These are phyloP conservation scores for Candida koratica DNA, from an alignment of 805 yeast genomes.

Conservation along the genomic window DNA sequence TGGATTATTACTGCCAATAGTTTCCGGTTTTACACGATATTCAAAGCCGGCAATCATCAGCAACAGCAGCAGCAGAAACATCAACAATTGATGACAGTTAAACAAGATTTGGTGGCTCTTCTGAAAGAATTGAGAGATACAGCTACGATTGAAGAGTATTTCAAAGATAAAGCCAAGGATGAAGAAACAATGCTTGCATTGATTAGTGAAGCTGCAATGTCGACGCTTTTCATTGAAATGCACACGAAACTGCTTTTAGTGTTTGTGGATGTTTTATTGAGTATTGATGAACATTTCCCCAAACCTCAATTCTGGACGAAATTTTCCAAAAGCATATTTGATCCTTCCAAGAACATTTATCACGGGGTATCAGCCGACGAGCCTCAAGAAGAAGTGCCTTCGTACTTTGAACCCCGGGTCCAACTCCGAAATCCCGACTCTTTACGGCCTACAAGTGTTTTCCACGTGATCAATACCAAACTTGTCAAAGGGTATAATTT, in stretches of 20 bases:
- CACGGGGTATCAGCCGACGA: slow-evolving; percentile 10
- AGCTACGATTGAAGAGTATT: slow-evolving; percentile 9
- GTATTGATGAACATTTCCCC: slow-evolving; percentile 11
- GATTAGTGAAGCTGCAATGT: slow-evolving; percentile 23
- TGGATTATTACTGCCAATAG: slow-evolving; percentile 31
- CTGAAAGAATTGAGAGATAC: slow-evolving; percentile 12
- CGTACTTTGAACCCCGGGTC: slow-evolving; percentile 10
- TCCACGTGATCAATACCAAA: slow-evolving; percentile 21
- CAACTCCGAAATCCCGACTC: slow-evolving; percentile 28
- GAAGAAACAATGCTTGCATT: slow-evolving; percentile 25
- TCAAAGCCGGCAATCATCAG: slow-evolving; percentile 10
- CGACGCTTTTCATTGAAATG: slow-evolving; percentile 9
- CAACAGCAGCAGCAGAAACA: slow-evolving; percentile 17
- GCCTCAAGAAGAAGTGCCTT: slow-evolving; percentile 10
- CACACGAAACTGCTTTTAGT: slow-evolving; percentile 5
- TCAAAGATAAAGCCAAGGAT: slow-evolving; percentile 13
- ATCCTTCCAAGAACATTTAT: slow-evolving; percentile 8
- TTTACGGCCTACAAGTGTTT: slow-evolving; percentile 20
- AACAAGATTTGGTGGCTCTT: slow-evolving; percentile 10
- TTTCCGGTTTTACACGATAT: slow-evolving; percentile 21
- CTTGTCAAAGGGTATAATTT: slow-evolving; percentile 17
- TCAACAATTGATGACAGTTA: slow-evolving; percentile 14
- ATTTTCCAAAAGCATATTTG: slow-evolving; percentile 13
- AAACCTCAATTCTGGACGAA: slow-evolving; percentile 10
- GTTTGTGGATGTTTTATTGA: slow-evolving; percentile 10